Evolutionary conservation across 2,329 filamentous ascomycete species (phyloP), one percentile per base, ranked within the genome.

Genomic region (Aspergillus japonicus): DNA sequence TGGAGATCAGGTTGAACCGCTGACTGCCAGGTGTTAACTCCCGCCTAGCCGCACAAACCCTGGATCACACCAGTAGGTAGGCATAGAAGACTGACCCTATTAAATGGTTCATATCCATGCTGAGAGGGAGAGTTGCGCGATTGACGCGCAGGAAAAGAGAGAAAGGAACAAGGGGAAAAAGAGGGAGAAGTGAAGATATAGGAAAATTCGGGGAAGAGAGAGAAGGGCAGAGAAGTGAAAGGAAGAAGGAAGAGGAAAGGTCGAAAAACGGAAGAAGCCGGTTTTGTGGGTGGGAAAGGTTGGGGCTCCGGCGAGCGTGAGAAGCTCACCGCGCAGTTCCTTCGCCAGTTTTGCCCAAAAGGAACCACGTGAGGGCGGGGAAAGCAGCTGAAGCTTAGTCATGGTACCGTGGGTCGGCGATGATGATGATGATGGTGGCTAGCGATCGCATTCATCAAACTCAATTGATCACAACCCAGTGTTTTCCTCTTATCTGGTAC

Each of bases 1-100:
- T 96, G 63, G 93, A 97, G 79, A 97, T 95, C 81, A 97, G 87
- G 64, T 92, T 96, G 83, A 97, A 97, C 77, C 90, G 89, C 80
- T 93, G 91, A 80, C 92, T 93, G 78, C 65, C 58, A 69, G 64
- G 68, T 72, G 72, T 75, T 72, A 73, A 71, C 67, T 68, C 67
- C 67, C 70, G 70, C 72, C 66, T 64, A 71, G 65, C 71, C 68
- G 65, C 67, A 73, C 63, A 73, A 70, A 68, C 67, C 69, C 66
- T 69, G 66, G 63, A 64, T 70, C 67, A 68, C 62, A 66, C 65
- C 64, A 70, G 64, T 56, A 65, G 60, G 39, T 44, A 42, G 53
- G 65, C 68, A 66, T 65, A 64, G 60, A 64, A 60, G 59, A 73
- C 77, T 72, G 69, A 78, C 76, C 79, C 78, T 72, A 80, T 81